Evolutionary conservation across 192 early-diverging fungal genomes (phyloP), one percentile per base, ranked within the genome.

Genomic region (Umbelopsis isabellina): DNA sequence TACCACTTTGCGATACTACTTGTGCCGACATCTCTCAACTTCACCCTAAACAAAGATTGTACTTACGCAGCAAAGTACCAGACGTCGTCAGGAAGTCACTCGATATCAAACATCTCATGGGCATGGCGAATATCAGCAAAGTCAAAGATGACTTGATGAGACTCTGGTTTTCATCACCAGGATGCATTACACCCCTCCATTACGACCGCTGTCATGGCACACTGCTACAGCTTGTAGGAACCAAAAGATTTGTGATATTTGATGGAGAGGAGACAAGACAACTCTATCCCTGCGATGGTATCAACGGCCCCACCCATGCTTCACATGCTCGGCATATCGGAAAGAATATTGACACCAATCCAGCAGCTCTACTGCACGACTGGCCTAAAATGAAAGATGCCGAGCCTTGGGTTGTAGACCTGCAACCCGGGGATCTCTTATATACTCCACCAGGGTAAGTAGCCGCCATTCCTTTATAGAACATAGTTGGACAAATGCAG

Each of bases 181-280:
- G 80, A 0, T 76, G 80, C 16, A 75, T 82, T 7, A 86, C 85
- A 1, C 85, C 85, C 8, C 51, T 86, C 15, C 85, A 86, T 47
- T 86, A 86, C 58, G 85, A 86, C 55, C 49, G 77, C 8, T 86
- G 85, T 61, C 85, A 86, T 55, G 85, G 85, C 5, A 67, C 84
- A 37, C 50, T 86, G 37, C 67, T 84, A 13, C 85, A 86, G 30
- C 52, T 86, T 7, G 72, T 71, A 10, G 85, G 85, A 11, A 66
- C 70, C 0, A 86, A 86, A 46, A 66, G 80, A 18, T 86, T 86
- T 49, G 72, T 84, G 4, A 68, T 82, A 18, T 79, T 84, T 49
- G 76, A 80, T 27, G 70, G 78, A 33, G 79, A 79, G 66, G 85
- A 86, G 11, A 80, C 80, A 5, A 49, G 72, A 33, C 66, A 51